Evolutionary conservation across 495 filamentous ascomycete species (phyloP), one percentile per base, ranked within the genome.

Genomic region (Talaromyces thailandensis): DNA sequence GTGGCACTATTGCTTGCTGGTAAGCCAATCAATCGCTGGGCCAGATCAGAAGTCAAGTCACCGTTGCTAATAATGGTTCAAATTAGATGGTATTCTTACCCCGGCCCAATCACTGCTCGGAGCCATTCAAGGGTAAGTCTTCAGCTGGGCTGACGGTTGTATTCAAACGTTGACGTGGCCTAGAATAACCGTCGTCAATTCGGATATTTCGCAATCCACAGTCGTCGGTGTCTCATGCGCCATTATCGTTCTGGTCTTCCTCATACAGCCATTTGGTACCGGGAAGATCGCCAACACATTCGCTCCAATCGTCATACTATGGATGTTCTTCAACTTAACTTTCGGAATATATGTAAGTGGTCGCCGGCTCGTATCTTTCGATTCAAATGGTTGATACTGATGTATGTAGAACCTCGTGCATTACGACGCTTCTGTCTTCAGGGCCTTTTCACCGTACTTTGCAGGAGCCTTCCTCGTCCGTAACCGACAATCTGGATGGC

Each of bases 271-370:
- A 1, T 72, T 92, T 9, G 89, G 89, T 0, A 85, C 82, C 1
- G 82, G 82, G 0, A 89, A 85, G 63, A 77, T 91, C n/a, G 83
- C 82, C 2, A 73, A 70, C 32, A 67, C 80, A 0, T 92, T 91
- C 64, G 86, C 89, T 0, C 89, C 89, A 2, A 84, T 92, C 23
- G 82, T 92, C 55, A 83, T 91, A 40, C 64, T 89, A 21, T 92
- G 89, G 89, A 81, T 92, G 2, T 73, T 74, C 2, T 84, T 91
- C 66, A 90, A 91, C 66, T 70, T 79, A 23, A 67, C 66, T 2
- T 88, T 86, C 70, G 88, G 89, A 4, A 88, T 91, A 51, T 90
- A 90, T 59, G 76, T 79, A 64, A 60, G 73, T 62, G 2, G 9
- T 9, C 11, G 18, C 12, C 14, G 60, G 25, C 61, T 58, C 6